Evolutionary conservation across 148 eudicot species (phyloP), one percentile per base, ranked within the genome.

Genomic region (Chenopodium suecicum): DNA sequence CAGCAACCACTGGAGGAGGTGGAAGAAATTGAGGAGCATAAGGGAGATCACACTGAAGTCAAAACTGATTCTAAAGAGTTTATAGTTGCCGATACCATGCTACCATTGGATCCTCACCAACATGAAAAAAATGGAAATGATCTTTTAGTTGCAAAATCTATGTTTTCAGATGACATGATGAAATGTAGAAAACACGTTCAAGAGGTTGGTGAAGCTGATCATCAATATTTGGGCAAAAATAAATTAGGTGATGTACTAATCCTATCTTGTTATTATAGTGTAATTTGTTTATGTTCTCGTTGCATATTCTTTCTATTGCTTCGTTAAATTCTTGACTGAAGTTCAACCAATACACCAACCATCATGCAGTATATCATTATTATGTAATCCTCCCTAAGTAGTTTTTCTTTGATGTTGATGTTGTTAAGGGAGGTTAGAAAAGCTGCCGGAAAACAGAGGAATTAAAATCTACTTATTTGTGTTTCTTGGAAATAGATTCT

Each of bases 1-100:
- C 46, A 64, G 63, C 76, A 83, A 56, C 75, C 48, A 34, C 44
- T 69, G 31, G 71, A 73, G 54, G 82, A 84, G 70, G 78, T 75
- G 79, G 73, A 56, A 64, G 79, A 81, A 85, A 84, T 80, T 78
- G 74, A 80, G 60, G 86, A 82, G 71, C 79, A 82, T 23, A 78
- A 71, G 60, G 79, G 80, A 60, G 82, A 77, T 77, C 79, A 73
- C 69, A 50, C 75, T 58, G 70, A 78, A 70, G 62, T 67, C 70
- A 75, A 71, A 71, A 48, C 20, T 37, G 73, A 71, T 3, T 41
- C 50, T 48, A 11, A 20, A n/a, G 58, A 73, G 23, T 64, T 76
- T 37, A 41, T 70, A 11, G 25, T 19, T 75, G 56, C 77, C 31
- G 9, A 29, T 82, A 37, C 56, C 29, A 22, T 62, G 25, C 64